These are phyloP conservation scores for Prunus yedoensis DNA, from an alignment of 331 rosid species.

Conservation along the genomic window DNA sequence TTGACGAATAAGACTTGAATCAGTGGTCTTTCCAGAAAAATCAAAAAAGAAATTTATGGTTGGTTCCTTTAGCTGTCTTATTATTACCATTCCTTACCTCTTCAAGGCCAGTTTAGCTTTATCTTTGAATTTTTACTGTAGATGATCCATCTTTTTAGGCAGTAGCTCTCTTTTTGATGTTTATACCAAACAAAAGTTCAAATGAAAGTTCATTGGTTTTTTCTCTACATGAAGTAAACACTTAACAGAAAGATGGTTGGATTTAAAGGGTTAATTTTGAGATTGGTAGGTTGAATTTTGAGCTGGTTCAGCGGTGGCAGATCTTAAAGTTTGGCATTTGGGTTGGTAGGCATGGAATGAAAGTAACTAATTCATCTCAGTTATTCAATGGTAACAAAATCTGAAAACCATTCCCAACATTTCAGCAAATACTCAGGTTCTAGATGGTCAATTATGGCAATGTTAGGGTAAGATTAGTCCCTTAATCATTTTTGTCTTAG, in stretches of 20 bases:
- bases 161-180: neutral
- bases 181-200: neutral
- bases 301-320: neutral
- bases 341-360: neutral
- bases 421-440: too few species aligned
- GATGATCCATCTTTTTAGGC: neutral
- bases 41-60: neutral
- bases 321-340: neutral
- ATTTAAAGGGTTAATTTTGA: neutral
- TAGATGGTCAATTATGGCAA: too few species aligned
- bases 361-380: neutral
- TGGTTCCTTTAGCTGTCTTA: constrained; percentile 1
- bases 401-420: neutral
- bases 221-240: neutral
- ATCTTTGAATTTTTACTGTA: neutral
- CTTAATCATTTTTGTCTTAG: neutral
- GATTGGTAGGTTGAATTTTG: neutral
- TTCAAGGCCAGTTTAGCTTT: neutral
- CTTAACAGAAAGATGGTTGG: neutral
- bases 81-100: neutral
- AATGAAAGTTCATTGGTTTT: neutral
- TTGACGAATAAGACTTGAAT: neutral
- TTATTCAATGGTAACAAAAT: neutral
- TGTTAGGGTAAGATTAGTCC: neutral
- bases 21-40: neutral